Evolutionary conservation across 2,329 filamentous ascomycete species (phyloP), one percentile per base, ranked within the genome.

Genomic region (Aschersonia sp.): DNA sequence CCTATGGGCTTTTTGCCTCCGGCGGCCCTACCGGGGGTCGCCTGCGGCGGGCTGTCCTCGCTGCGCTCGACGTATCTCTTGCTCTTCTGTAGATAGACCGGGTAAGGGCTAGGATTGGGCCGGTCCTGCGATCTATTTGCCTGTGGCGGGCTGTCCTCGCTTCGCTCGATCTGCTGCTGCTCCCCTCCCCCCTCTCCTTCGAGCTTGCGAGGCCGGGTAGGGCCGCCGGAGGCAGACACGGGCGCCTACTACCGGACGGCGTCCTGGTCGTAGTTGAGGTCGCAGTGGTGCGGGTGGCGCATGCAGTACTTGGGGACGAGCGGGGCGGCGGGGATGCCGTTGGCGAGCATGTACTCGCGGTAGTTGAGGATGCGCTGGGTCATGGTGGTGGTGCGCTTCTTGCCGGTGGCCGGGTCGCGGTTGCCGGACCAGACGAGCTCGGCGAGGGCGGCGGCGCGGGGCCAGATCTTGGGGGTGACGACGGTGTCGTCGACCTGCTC

Each of bases 341-440:
- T 73, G 1, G 73, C 72, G 45, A 78, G 67, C 6, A 79, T 62
- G 51, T 77, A 78, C 61, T 79, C 75, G 40, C 75, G 66, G 62
- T 78, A 78, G 57, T 79, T 79, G 9, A 77, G 55, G 45, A 79
- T 70, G 5, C 75, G 65, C 60, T 76, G 72, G 8, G 74, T 77
- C 35, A 54, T 45, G 9, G 44, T 44, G 0, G 52, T 53, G 4
- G 49, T 51, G n/a, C 53, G 48, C 62, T 76, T 76, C 32, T 65
- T 60, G 44, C 72, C 73, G 1, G 61, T 55, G 44, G 46, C 49
- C 4, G 64, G 58, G 51, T 76, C 69, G 42, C 64, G 63, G 55
- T 77, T 77, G 6, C 74, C 74, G 10, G 69, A 72, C 74, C 74
- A 78, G 1, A 71, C 62, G 1, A 76, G 63, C 56, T 78, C 74